Percentiles rank a stretch among this genome's conserved stretches.
Conservation (phyloP, 345 rosid genomes). For the Syzygium oleosum region DNA sequence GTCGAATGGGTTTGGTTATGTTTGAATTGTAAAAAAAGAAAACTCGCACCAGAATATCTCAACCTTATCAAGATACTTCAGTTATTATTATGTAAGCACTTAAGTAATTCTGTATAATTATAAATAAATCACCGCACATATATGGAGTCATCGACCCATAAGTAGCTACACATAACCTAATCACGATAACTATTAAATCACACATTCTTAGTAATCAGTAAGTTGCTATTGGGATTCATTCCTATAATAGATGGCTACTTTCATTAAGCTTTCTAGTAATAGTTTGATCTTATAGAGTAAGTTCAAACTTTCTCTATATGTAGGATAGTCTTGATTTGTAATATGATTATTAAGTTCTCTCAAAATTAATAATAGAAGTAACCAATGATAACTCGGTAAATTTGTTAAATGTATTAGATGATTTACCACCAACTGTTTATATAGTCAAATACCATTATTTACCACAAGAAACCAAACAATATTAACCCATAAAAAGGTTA, state of each 20-base stretch:
- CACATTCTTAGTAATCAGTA: not conserved
- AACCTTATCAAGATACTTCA: not conserved
- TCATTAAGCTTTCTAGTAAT: not conserved
- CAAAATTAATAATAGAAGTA: not conserved
- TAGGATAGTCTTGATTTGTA: not conserved
- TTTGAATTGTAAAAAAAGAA: not conserved
- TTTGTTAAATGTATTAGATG: not conserved
- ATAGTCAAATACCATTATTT: not conserved
- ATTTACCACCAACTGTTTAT: not conserved
- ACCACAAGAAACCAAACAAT: not conserved
- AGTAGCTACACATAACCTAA: not conserved
- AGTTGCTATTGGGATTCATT: not conserved
- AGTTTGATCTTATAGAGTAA: not conserved
- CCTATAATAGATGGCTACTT: not conserved
- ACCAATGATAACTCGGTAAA: not conserved
- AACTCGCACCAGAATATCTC: not conserved
- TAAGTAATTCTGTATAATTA: not conserved
- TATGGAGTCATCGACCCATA: not conserved
- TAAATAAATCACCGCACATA: not conserved
- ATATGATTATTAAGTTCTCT: not conserved
- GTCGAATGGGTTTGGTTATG: not conserved
- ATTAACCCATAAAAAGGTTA: not conserved
- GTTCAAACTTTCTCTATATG: not conserved
- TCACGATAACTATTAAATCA: not conserved
- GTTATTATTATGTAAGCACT: not conserved